Base-by-base conservation (phyloP, 345 rosid species). In the Populus deltoides region DNA sequence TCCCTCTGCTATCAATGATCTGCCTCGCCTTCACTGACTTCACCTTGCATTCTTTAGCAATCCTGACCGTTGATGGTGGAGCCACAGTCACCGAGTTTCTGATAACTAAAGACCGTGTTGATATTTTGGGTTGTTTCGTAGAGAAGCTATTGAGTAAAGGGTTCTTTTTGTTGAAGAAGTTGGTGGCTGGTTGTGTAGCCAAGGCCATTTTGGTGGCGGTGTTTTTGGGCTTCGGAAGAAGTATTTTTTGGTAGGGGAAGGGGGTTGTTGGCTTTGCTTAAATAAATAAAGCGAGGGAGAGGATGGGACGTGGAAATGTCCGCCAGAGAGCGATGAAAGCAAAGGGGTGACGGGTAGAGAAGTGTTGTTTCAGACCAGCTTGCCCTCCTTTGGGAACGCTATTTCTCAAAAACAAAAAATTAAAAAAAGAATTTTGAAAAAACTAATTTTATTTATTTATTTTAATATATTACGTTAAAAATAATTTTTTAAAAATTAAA, bases 1-100 rank as follows among this genome's bases (percentile, higher is more conserved):
- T 96, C 7, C 99, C 99, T 73, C 99, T 84, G 84, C 99, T 96
- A 87, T 96, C 99, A 5, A 96, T 90, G 85, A 96, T 96, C 93
- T 96, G 99, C 77, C 99, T 90, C 41, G 99, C 98, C 79, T 90
- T 93, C 79, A 92, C 85, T 6, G 90, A 88, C 85, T 90, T 93
- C 75, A 93, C 90, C 83, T 83, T 89, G 81, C 86, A 82, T 76
- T 87, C 93, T 62, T 49, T 78, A 8, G 83, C 76, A 49, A 77
- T n/a, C 78, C 53, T 62, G 59, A 81, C 7, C 0, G 70, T 47
- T 39, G 86, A 74, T 1, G 83, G 53, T 13, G 86, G 79, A 43
- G 88, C 85, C 38, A 88, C 79, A 25, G 88, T 82, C 73, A 74
- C 88, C 24, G 93, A 90, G 90, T 90, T 88, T 75, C 86, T 86